Percentiles rank a stretch among this genome's conserved stretches.
Evolutionary conservation across 2,329 filamentous ascomycete genomes (phyloP).

Genomic region (Cladosporium sp.): DNA sequence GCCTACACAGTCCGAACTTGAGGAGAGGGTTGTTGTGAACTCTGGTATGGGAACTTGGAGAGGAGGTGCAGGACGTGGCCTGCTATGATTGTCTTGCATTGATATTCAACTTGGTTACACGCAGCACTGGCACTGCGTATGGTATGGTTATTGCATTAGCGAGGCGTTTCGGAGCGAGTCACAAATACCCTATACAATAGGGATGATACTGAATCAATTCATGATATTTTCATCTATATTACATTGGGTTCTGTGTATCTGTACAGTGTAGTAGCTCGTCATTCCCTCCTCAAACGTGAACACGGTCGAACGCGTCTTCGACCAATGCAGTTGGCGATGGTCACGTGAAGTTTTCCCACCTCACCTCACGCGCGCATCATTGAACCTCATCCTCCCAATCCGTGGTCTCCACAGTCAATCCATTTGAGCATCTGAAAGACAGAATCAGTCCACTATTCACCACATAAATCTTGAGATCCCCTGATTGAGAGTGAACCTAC

Average conservation of each 20-base stretch:
- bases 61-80: slow-evolving; percentile 31
- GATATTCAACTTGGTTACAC: background rate
- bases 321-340: background rate
- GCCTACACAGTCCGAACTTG: slow-evolving; percentile 27
- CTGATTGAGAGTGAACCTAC: slow-evolving; percentile 43
- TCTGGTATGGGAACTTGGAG: slow-evolving; percentile 58
- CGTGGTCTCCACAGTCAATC: slow-evolving; percentile 59
- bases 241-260: too few species aligned
- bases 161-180: slow-evolving; percentile 31
- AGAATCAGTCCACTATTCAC: background rate
- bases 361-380: slow-evolving; percentile 11
- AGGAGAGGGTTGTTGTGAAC: slow-evolving; percentile 50
- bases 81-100: background rate
- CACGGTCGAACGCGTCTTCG: too few species aligned
- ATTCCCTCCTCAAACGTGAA: too few species aligned
- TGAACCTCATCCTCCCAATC: slow-evolving; percentile 49
- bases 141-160: slow-evolving; percentile 25
- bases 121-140: background rate
- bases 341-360: slow-evolving; percentile 14
- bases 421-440: slow-evolving; percentile 45
- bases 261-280: too few species aligned
- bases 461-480: background rate
- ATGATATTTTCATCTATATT: too few species aligned
- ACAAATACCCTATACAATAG: slow-evolving; percentile 9
- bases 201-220: background rate